Evolutionary conservation across 1,284 basidiomycete genomes (phyloP).

Genomic region (Rhodotorula sp.): DNA sequence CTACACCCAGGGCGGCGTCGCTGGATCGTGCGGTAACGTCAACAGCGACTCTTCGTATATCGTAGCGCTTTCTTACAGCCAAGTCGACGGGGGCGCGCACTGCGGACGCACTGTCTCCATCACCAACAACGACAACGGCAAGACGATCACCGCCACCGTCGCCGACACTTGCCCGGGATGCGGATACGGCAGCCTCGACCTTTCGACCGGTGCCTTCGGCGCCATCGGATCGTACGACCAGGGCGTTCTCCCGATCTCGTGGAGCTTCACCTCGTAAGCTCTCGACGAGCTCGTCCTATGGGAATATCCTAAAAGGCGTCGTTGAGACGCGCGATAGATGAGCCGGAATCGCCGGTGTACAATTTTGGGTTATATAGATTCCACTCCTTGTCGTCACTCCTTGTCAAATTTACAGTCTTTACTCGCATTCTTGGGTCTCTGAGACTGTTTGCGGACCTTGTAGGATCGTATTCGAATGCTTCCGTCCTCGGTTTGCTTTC

Average conservation of each 20-base stretch:
- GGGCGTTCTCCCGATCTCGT: slow-evolving; percentile 14
- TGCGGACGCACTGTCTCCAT: slow-evolving; percentile 28
- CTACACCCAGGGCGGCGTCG: slow-evolving; percentile 42
- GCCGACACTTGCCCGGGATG: slow-evolving; percentile 35
- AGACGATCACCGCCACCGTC: slow-evolving; percentile 58
- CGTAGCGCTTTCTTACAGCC: too few species aligned
- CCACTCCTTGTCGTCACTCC: neutral
- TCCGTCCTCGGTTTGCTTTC: too few species aligned
- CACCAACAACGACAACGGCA: slow-evolving; percentile 55
- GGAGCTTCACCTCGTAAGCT: neutral
- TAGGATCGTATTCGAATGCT: too few species aligned
- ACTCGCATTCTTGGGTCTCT: neutral
- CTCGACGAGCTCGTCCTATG: neutral
- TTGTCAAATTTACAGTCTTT: neutral
- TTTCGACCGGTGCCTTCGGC: slow-evolving; percentile 25
- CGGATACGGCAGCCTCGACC: slow-evolving; percentile 20
- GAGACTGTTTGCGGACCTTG: too few species aligned
- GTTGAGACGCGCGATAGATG: neutral
- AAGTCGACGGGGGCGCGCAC: neutral
- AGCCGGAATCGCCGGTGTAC: neutral
- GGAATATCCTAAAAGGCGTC: neutral
- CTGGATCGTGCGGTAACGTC: slow-evolving; percentile 46
- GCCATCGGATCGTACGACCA: slow-evolving; percentile 1
- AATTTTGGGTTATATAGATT: neutral
- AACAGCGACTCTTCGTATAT: too few species aligned